Evolutionary conservation across 1,139 yeast species (phyloP).

Genomic region (Candida albicans): DNA sequence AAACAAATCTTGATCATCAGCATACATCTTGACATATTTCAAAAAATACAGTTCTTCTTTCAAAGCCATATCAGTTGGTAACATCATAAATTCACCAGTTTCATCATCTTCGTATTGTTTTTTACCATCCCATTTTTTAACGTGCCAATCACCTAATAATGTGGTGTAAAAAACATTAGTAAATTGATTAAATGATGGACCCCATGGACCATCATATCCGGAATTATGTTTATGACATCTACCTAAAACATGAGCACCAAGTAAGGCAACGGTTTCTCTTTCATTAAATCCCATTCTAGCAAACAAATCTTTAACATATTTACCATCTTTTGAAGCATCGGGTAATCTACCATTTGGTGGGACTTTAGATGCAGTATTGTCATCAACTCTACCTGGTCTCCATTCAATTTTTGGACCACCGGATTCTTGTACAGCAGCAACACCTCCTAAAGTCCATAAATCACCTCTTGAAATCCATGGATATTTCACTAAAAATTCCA

Average conservation of each 20-base stretch:
- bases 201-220: conserved; percentile 96
- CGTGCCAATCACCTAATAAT: conserved; percentile 76
- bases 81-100: conserved; percentile 82
- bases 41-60: conserved; percentile 64
- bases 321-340: conserved; percentile 70
- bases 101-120: conserved; percentile 76
- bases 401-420: conserved; percentile 85
- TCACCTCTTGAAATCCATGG: conserved; percentile 88
- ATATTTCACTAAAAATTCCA: conserved; percentile 57
- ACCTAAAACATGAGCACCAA: conserved; percentile 90
- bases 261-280: conserved; percentile 79
- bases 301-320: conserved; percentile 68
- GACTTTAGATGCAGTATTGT: conserved; percentile 26
- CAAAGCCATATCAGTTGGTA: conserved; percentile 80
- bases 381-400: conserved; percentile 72
- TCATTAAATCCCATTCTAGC: conserved; percentile 75
- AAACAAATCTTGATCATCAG: conserved; percentile 67
- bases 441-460: conserved; percentile 86
- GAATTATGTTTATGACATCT: conserved; percentile 64
- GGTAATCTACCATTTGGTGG: conserved; percentile 80
- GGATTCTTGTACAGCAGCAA: conserved; percentile 79
- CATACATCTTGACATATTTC: conserved; percentile 69
- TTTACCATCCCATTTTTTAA: conserved; percentile 72
- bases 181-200: conserved; percentile 81
- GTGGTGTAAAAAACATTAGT: conserved; percentile 80